Percentiles rank a stretch among this genome's conserved stretches.
Evolutionary conservation across 148 eudicot species (phyloP).

Genomic region (Fagopyrum tataricum): DNA sequence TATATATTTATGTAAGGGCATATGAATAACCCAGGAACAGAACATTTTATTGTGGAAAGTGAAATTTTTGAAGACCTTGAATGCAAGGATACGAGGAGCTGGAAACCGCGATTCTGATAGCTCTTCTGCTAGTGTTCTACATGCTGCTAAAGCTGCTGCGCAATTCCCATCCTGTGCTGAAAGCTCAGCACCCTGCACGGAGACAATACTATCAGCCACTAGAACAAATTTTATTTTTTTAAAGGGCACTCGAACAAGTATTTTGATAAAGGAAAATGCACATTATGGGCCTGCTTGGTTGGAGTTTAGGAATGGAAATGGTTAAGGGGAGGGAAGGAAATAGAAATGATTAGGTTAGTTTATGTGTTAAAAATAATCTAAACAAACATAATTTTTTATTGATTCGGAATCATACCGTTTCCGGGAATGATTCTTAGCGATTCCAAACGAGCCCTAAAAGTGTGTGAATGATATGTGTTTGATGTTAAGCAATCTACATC

Average conservation of each 20-base stretch:
- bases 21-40: background rate
- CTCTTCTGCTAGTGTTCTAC: conserved; percentile 98
- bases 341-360: too few relatives aligned
- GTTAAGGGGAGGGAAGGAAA: background rate
- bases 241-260: background rate
- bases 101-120: conserved; percentile 92
- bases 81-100: conserved; percentile 95
- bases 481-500: too few relatives aligned
- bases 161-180: conserved; percentile 77
- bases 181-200: conserved; percentile 78
- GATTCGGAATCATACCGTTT: too few relatives aligned
- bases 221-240: too few relatives aligned
- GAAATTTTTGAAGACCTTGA: conserved; percentile 47
- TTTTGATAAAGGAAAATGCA: background rate
- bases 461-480: too few relatives aligned
- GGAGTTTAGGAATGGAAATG: too few relatives aligned
- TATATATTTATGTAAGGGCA: background rate
- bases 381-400: too few relatives aligned
- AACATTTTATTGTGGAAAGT: background rate
- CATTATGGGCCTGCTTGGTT: too few relatives aligned
- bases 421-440: too few relatives aligned
- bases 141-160: conserved; percentile 97
- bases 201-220: background rate
- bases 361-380: too few relatives aligned
- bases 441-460: too few relatives aligned